These are phyloP conservation scores for Catunica adiposa DNA, from an alignment of 2,329 filamentous ascomycete genomes.

Conservation along the genomic window DNA sequence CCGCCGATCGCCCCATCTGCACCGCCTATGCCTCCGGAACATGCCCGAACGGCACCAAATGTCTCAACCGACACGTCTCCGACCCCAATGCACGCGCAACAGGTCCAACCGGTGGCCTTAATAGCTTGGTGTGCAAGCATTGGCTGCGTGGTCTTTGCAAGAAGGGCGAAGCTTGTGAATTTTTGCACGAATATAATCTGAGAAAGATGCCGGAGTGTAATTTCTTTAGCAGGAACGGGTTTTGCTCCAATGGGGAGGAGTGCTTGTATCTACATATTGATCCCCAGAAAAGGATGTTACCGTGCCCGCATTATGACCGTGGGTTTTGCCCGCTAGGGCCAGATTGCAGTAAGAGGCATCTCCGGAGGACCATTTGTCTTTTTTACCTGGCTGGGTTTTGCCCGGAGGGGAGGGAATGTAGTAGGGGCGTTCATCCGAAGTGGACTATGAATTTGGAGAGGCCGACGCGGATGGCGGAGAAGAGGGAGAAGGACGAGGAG, in stretches of 20 bases:
- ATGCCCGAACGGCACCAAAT: slow-evolving; percentile 70
- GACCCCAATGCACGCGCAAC: slow-evolving; percentile 25
- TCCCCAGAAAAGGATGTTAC: slow-evolving; percentile 58
- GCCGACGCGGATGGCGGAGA: slow-evolving; percentile 52
- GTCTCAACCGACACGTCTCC: slow-evolving; percentile 63
- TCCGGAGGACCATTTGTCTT: slow-evolving; percentile 61
- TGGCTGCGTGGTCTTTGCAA: slow-evolving; percentile 96
- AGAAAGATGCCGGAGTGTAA: slow-evolving; percentile 98
- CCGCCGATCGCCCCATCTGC: slow-evolving; percentile 64
- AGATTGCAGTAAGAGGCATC: slow-evolving; percentile 73
- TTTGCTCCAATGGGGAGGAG: slow-evolving; percentile 93
- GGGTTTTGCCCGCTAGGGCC: slow-evolving; percentile 90
- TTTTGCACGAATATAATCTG: slow-evolving; percentile 95
- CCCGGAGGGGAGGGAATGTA: slow-evolving; percentile 61
- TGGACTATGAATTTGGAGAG: slow-evolving; percentile 66
- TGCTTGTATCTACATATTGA: slow-evolving; percentile 87
- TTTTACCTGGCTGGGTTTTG: slow-evolving; percentile 93
- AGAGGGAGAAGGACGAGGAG: slow-evolving; percentile 38
- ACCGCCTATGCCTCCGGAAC: slow-evolving; percentile 72
- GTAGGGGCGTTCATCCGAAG: slow-evolving; percentile 64
- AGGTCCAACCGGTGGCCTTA: slow-evolving; percentile 39
- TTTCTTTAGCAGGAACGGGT: slow-evolving; percentile 83
- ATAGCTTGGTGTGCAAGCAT: slow-evolving; percentile 91
- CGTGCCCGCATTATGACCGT: slow-evolving; percentile 81
- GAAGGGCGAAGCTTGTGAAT: slow-evolving; percentile 93